These are phyloP conservation scores for Trichoderma endophyticum DNA, from an alignment of 2,329 filamentous ascomycete species.

Conservation along the genomic window DNA sequence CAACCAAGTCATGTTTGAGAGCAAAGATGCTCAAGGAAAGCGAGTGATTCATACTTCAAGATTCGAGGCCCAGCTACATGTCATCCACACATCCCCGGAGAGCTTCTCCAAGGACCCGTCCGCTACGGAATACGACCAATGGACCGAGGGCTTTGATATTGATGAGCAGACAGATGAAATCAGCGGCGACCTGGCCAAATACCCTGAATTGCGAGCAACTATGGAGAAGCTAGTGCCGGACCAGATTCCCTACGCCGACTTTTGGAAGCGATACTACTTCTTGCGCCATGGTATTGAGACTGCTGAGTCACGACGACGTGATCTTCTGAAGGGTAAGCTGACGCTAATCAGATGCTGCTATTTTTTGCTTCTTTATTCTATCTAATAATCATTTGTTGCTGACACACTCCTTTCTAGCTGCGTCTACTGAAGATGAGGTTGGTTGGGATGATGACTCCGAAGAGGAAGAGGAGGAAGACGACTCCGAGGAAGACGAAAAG, in stretches of 20 bases:
- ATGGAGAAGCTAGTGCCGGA: conserved; percentile 98
- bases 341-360: neutral
- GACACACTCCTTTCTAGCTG: conserved; percentile 44
- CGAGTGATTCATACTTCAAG: conserved; percentile 91
- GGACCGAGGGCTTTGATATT: conserved; percentile 71
- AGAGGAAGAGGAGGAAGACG: conserved; percentile 34
- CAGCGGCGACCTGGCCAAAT: conserved; percentile 75
- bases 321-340: conserved; percentile 78
- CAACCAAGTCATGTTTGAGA: conserved; percentile 81
- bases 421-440: conserved; percentile 68
- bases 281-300: conserved; percentile 88
- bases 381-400: conserved; percentile 1
- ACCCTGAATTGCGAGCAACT: conserved; percentile 76
- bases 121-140: conserved; percentile 69
- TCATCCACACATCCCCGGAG: conserved; percentile 81
- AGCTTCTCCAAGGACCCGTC: conserved; percentile 80
- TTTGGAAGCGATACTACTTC: conserved; percentile 97
- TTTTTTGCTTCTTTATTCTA: neutral
- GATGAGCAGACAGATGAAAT: conserved; percentile 84
- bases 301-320: conserved; percentile 81
- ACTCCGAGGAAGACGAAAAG: conserved; percentile 39
- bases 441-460: conserved; percentile 66
- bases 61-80: conserved; percentile 93
- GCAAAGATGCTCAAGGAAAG: conserved; percentile 85
- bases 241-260: conserved; percentile 80